These are phyloP conservation scores for Fistulina hepatica DNA, from an alignment of 1,284 basidiomycete genomes.

Conservation along the genomic window DNA sequence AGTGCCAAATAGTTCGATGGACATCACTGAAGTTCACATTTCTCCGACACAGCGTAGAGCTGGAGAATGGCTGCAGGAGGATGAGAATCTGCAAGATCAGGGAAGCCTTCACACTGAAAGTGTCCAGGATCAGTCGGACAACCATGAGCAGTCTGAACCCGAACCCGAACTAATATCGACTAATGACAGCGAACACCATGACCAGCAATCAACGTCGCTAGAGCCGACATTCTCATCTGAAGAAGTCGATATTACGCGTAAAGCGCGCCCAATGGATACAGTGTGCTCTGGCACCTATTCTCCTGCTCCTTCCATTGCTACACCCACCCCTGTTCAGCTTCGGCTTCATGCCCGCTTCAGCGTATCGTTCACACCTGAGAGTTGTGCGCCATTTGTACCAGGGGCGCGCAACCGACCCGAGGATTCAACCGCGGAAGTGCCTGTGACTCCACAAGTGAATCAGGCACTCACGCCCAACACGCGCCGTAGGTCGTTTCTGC, in stretches of 20 bases:
- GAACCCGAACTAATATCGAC: no score
- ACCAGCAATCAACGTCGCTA: conserved; percentile 18
- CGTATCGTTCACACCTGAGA: conserved; percentile 29
- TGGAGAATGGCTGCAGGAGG: no score
- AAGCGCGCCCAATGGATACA: conserved; percentile 19
- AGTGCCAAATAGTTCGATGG: no score
- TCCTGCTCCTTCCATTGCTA: conserved; percentile 38
- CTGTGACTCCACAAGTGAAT: conserved; percentile 18
- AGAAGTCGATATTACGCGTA: no score
- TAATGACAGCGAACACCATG: conserved; percentile 20
- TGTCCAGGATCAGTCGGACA: no score
- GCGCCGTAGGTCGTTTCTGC: conserved; percentile 61
- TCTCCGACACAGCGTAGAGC: no score
- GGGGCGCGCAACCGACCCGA: conserved; percentile 22
- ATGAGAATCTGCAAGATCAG: no score
- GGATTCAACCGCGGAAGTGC: conserved; percentile 18
- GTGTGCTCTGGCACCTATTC: conserved; percentile 28
- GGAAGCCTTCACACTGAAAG: no score
- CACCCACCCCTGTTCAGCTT: conserved; percentile 54
- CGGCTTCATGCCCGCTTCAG: conserved; percentile 52
- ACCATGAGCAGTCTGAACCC: no score
- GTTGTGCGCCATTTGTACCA: no score
- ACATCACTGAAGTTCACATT: no score
- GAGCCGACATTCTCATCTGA: conserved; percentile 66
- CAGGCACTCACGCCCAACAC: conserved; percentile 50